Evolutionary conservation across 352 stramenopile genomes (phyloP).

Genomic region (Globisporangium radiosum): DNA sequence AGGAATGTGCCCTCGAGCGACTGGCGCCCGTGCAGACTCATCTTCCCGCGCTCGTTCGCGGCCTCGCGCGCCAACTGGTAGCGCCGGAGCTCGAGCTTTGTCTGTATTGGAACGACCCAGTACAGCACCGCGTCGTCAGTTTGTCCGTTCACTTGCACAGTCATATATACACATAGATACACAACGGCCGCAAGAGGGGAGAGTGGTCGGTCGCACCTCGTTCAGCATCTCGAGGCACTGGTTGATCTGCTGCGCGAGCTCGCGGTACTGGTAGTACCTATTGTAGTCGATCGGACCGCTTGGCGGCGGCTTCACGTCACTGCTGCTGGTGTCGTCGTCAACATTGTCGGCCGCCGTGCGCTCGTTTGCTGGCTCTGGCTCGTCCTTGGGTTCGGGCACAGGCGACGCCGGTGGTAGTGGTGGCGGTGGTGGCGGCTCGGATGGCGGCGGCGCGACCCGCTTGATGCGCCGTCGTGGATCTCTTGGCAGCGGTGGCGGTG

Average conservation of each 20-base stretch:
- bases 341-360: not conserved
- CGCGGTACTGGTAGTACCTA: slow-evolving; percentile 56
- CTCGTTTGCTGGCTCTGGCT: not conserved
- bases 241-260: slow-evolving; percentile 75
- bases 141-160: too few species aligned
- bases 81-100: slow-evolving; percentile 79
- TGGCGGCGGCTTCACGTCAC: not conserved
- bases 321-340: slow-evolving; percentile 4
- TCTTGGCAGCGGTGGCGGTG: slow-evolving; percentile 9
- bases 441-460: not conserved
- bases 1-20: slow-evolving; percentile 82
- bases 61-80: slow-evolving; percentile 72
- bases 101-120: slow-evolving; percentile 16
- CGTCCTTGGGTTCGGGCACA: not conserved
- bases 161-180: not conserved
- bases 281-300: slow-evolving; percentile 61
- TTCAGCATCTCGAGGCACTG: slow-evolving; percentile 63
- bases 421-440: slow-evolving; percentile 20
- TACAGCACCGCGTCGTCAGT: not conserved
- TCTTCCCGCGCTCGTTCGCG: slow-evolving; percentile 57
- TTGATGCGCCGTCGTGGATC: not conserved
- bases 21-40: slow-evolving; percentile 60
- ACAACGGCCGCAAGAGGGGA: not conserved
- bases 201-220: slow-evolving; percentile 33
- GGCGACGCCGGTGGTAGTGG: slow-evolving; percentile 5